phyloP scores from a whole-genome alignment of 108 stramenopile genomes.

The Cylindrotheca closterium region DNA sequence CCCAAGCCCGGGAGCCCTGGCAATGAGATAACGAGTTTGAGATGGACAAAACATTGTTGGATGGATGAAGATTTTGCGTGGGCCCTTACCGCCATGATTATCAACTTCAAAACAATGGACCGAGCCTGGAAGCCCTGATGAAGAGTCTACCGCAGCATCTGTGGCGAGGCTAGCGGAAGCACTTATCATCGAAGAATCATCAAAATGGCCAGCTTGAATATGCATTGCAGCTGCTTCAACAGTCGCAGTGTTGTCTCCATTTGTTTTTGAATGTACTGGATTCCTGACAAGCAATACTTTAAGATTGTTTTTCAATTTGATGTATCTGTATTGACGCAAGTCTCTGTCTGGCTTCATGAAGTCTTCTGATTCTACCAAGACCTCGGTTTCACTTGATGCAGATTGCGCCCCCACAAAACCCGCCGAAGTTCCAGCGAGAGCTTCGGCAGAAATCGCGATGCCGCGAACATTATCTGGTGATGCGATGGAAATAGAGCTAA shows the following conservation, averaged over 20 bases:
- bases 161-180: too few relatives aligned
- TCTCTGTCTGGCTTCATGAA: conserved; percentile 79
- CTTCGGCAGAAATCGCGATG: conserved; percentile 14
- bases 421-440: too few relatives aligned
- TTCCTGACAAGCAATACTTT: conserved; percentile 63
- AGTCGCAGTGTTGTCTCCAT: conserved; percentile 28
- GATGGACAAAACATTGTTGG: too few relatives aligned
- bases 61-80: too few relatives aligned
- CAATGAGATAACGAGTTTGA: too few relatives aligned
- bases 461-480: conserved; percentile 4
- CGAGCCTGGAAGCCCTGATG: background rate
- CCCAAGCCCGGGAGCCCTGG: conserved; percentile 74
- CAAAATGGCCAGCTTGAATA: conserved; percentile 86
- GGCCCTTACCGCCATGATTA: too few relatives aligned
- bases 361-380: conserved; percentile 57
- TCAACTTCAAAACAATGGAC: background rate
- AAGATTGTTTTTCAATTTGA: conserved; percentile 67
- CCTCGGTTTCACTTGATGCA: conserved; percentile 15
- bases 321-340: conserved; percentile 56
- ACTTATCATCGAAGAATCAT: too few relatives aligned
- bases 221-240: conserved; percentile 81
- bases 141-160: background rate
- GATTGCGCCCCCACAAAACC: conserved; percentile 4
- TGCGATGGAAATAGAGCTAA: background rate
- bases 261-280: conserved; percentile 19